Conservation (phyloP, 306 rosid genomes). For the Bauhinia variegata region DNA sequence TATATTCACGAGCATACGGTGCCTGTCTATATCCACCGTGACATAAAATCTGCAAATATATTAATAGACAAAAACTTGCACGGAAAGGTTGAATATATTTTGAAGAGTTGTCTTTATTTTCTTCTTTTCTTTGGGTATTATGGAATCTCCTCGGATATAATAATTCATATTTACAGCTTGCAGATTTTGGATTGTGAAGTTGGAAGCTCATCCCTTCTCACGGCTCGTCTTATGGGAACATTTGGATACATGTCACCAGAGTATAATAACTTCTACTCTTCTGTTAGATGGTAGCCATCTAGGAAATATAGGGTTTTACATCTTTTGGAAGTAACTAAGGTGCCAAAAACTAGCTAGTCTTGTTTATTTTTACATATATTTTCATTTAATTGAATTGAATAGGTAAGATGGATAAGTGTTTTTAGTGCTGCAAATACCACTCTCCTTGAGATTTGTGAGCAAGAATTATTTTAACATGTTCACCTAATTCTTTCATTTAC, state of each 20-base stretch:
- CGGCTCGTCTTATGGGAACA: conserved; percentile 87
- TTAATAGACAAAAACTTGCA: conserved; percentile 80
- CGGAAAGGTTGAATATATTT: conserved; percentile 67
- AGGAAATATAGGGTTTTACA: neutral
- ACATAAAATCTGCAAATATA: conserved; percentile 95
- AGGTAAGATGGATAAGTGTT: too few relatives aligned
- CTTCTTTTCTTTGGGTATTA: neutral
- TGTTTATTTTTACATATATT: too few relatives aligned
- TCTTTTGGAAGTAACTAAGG: too few relatives aligned
- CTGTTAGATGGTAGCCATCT: neutral
- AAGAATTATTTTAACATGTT: too few relatives aligned
- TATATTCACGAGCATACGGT: conserved; percentile 98
- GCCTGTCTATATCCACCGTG: conserved; percentile 95
- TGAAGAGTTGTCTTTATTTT: conserved; percentile 22
- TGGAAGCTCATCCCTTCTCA: conserved; percentile 77
- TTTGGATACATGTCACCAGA: conserved; percentile 99
- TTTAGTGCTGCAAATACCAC: too few relatives aligned
- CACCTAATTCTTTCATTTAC: too few relatives aligned
- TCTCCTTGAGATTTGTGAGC: too few relatives aligned
- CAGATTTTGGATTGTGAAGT: conserved; percentile 94
- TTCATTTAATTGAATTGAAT: too few relatives aligned
- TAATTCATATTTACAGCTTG: conserved; percentile 59
- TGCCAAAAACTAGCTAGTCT: too few relatives aligned
- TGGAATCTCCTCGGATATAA: conserved; percentile 32
- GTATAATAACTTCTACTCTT: conserved; percentile 47